These are phyloP conservation scores for Conticribra weissflogii DNA, from an alignment of 108 stramenopile genomes.

Conservation along the genomic window DNA sequence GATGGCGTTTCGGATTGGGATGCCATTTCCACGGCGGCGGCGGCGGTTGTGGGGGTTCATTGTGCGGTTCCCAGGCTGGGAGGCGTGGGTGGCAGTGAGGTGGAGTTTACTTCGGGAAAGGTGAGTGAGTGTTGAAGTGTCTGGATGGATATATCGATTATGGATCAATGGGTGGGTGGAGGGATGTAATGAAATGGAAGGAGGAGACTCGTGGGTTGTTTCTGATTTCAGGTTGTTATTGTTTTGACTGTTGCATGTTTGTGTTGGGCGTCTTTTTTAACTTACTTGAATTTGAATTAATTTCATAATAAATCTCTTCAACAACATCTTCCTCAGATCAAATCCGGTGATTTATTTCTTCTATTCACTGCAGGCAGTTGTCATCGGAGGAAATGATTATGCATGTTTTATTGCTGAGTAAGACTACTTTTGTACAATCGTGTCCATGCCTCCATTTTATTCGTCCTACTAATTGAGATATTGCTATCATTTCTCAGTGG, in stretches of 20 bases:
- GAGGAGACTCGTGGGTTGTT: too few relatives aligned
- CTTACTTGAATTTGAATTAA: too few relatives aligned
- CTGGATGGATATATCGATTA: too few relatives aligned
- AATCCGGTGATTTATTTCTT: conserved; percentile 1
- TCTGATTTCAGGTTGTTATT: background rate
- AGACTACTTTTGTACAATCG: conserved; percentile 9
- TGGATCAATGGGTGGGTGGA: too few relatives aligned
- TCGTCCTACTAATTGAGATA: background rate
- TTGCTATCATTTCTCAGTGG: conserved; percentile 27
- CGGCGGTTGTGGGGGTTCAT: conserved; percentile 61
- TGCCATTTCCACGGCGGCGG: conserved; percentile 63
- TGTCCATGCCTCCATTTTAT: background rate
- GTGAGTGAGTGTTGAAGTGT: conserved; percentile 19
- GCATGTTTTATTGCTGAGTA: conserved; percentile 72
- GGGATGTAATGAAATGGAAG: too few relatives aligned
- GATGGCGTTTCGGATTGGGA: conserved; percentile 52
- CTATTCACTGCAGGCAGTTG: conserved; percentile 57
- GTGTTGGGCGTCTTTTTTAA: background rate
- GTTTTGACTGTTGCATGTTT: background rate
- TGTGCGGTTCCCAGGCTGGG: conserved; percentile 57
- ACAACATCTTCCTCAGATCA: background rate
- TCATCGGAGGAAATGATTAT: conserved; percentile 75
- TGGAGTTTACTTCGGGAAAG: conserved; percentile 43
- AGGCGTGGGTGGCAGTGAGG: conserved; percentile 62
- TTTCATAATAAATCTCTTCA: too few relatives aligned